Percentiles rank a stretch among this genome's conserved stretches.
Conservation (phyloP, 2,329 filamentous ascomycete species). For the Colletotrichum echinochloae region DNA sequence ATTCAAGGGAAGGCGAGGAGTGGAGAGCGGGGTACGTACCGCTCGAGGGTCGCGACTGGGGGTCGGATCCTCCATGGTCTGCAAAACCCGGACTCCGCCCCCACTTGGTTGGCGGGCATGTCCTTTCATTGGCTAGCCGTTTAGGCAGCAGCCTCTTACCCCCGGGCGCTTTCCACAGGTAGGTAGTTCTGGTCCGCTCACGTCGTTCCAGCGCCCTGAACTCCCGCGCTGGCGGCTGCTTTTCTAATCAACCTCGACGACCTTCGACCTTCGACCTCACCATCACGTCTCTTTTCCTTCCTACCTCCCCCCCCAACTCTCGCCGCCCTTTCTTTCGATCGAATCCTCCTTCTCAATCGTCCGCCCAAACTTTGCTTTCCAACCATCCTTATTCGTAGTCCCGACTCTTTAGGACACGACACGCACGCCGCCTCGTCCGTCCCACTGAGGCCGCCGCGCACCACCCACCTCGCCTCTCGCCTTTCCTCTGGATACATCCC, state of each 20-base stretch:
- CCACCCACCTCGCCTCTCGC: conserved; percentile 14
- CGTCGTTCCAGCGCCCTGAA: conserved; percentile 14
- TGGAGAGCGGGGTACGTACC: neutral
- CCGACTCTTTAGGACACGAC: conserved; percentile 26
- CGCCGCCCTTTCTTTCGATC: conserved; percentile 29
- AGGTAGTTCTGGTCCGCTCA: conserved; percentile 30
- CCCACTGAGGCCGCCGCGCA: conserved; percentile 34
- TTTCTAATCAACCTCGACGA: conserved; percentile 41
- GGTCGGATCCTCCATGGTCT: conserved; percentile 33
- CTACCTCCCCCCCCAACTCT: conserved; percentile 16
- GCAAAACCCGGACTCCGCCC: conserved; percentile 45
- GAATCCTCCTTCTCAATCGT: conserved; percentile 39
- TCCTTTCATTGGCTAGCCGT: conserved; percentile 39
- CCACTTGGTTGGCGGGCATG: conserved; percentile 43
- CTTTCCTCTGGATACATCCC: conserved; percentile 17
- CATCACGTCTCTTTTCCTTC: conserved; percentile 17
- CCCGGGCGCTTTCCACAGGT: conserved; percentile 43
- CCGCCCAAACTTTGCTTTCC: conserved; percentile 22
- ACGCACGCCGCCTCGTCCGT: conserved; percentile 20
- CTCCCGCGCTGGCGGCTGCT: conserved; percentile 21
- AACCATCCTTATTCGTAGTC: conserved; percentile 2
- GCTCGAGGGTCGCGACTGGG: conserved; percentile 14
- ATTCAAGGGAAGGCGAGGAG: neutral
- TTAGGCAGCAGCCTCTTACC: conserved; percentile 51
- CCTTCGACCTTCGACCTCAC: conserved; percentile 17